These are phyloP conservation scores for Boletellus deceptivus DNA, from an alignment of 1,284 basidiomycete genomes.

Conservation along the genomic window DNA sequence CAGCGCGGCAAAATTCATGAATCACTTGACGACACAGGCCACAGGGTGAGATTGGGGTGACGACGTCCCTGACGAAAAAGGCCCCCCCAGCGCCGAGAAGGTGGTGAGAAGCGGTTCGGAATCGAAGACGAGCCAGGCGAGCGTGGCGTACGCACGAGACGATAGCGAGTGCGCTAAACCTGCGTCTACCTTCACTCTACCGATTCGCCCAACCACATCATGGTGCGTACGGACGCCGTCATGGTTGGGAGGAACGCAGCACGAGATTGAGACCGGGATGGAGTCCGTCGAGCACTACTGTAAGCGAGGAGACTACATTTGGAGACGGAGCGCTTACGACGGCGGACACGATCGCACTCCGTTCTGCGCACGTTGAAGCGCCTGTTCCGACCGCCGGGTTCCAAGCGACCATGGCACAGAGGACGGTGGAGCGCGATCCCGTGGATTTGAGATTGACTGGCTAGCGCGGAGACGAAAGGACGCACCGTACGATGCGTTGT, in stretches of 20 bases:
- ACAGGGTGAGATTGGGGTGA: slow-evolving; percentile 72
- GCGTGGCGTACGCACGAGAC: slow-evolving; percentile 50
- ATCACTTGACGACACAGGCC: slow-evolving; percentile 92
- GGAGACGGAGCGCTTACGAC: slow-evolving; percentile 50
- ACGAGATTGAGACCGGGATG: no score
- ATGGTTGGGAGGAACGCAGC: no score
- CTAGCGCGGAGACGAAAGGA: background rate
- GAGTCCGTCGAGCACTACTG: no score
- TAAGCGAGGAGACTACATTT: no score
- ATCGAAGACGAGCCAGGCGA: no score
- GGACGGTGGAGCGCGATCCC: no score
- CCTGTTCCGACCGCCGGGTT: slow-evolving; percentile 38
- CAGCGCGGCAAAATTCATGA: slow-evolving; percentile 79
- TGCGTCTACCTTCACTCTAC: slow-evolving; percentile 66
- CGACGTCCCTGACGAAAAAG: slow-evolving; percentile 51
- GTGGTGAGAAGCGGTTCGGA: no score
- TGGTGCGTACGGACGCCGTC: no score
- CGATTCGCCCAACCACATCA: no score
- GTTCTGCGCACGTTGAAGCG: slow-evolving; percentile 82
- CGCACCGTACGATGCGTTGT: slow-evolving; percentile 87
- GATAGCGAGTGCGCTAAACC: slow-evolving; percentile 73
- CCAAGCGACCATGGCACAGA: no score
- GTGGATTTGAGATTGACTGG: no score
- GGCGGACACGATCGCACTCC: slow-evolving; percentile 83
- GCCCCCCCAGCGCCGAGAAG: no score